phyloP scores from a whole-genome alignment of 257 asterid genomes.

The Nicotiana otophora region DNA sequence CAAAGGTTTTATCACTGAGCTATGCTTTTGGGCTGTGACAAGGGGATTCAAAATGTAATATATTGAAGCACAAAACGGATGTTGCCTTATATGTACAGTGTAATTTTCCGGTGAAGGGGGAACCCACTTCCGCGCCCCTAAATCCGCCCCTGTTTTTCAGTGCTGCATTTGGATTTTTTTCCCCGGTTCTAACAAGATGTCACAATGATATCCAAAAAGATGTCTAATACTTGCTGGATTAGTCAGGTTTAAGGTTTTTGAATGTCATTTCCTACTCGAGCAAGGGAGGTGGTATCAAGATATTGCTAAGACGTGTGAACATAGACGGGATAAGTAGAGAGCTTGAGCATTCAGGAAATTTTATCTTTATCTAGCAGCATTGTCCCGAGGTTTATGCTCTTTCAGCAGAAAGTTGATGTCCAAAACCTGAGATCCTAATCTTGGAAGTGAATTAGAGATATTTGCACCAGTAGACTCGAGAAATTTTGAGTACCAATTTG shows the following conservation, averaged over 20 bases:
- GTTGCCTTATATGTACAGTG: too few species aligned
- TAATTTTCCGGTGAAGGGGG: too few species aligned
- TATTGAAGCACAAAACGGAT: too few species aligned
- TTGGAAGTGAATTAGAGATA: not conserved
- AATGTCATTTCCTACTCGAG: not conserved
- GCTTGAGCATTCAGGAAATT: not conserved
- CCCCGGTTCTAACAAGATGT: not conserved
- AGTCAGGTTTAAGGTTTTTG: not conserved
- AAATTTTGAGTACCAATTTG: not conserved
- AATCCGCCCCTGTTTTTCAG: too few species aligned
- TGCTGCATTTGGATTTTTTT: not conserved
- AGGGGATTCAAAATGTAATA: too few species aligned
- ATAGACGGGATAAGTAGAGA: not conserved
- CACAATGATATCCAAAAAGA: too few species aligned
- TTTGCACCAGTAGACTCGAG: not conserved
- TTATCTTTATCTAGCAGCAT: not conserved
- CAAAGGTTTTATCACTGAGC: not conserved
- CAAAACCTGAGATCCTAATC: not conserved
- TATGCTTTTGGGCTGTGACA: too few species aligned
- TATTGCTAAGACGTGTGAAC: not conserved
- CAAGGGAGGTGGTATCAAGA: not conserved
- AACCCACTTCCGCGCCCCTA: too few species aligned
- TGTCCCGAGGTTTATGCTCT: not conserved
- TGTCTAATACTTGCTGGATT: too few species aligned
- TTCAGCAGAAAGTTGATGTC: not conserved